Base-by-base conservation (phyloP, 306 rosid species). In the Citrullus colocynthis region DNA sequence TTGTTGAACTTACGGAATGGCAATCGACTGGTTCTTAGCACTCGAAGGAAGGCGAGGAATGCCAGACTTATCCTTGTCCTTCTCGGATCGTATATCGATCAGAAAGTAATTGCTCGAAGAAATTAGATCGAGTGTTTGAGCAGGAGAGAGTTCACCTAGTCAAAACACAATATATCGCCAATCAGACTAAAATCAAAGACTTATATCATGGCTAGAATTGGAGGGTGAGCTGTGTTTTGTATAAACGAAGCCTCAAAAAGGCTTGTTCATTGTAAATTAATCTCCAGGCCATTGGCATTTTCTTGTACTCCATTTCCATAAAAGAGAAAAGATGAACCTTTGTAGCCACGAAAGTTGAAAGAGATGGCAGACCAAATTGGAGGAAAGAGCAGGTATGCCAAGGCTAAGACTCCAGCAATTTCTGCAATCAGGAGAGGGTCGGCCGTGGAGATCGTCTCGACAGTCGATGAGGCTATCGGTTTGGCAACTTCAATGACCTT, bases 41-140 rank as follows among this genome's bases (percentile, higher is more conserved):
- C 82, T 87, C 36, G 99, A 89, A 13, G 99, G 97, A 78, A 95
- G 97, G 66, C 96, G 96, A 63, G 99, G 99, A 75, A 92, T 81
- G 76, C 97, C 99, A 1, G 97, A 51, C 81, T 88, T 92, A 85
- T 89, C 92, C 84, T 96, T 96, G 32, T 96, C 99, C 77, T 91
- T 96, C 85, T 96, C 98, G 2, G 96, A 75, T 81, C 99, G 82
- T 48, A 95, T 89, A 80, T 92, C 97, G 9, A 95, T 80, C 88
- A 92, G 52, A 62, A 87, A 11, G 78, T 88, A 83, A 77, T 84
- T 89, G 80, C 88, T 90, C 28, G 92, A 78, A 0, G 88, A 89
- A 75, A 95, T 18, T 76, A 90, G 80, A 85, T 95, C 97, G 58
- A 95, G 97, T 41, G 99, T 83, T 87, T 95, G 97, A 80, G 99